Evolutionary conservation across 1,139 yeast genomes (phyloP), one percentile per base, ranked within the genome.

Genomic region (Pichia inconspicua): DNA sequence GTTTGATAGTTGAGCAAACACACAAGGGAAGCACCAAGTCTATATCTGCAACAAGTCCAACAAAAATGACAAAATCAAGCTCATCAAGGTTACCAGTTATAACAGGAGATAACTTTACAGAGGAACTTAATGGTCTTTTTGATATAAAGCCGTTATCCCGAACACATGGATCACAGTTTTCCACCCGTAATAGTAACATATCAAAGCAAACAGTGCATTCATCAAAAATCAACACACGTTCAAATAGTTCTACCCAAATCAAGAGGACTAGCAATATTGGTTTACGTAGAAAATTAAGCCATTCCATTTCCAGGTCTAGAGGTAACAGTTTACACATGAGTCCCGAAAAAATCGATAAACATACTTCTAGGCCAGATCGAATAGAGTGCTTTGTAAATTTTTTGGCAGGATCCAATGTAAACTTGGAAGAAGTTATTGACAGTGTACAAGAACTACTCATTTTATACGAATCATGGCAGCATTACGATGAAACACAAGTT

Each of bases 381-480:
- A 15, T 44, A 10, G 38, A 46, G 50, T 69, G 69, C 52, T 78
- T 87, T 56, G 80, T 84, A 62, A 69, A 73, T 35, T 87, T 84
- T 58, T 65, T 87, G 54, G 89, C 87, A 11, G 77, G 77, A 48
- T 82, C 92, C 15, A 90, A 86, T 55, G 77, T 89, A 12, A 84
- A 88, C 60, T 65, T 88, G 38, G 85, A 80, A 52, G 84, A 84
- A 59, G 80, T 87, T 5, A 80, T 84, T 44, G 94, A 85, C 54
- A 82, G 88, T 8, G 80, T 87, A 43, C 96, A 89, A 61, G 96
- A 88, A 57, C 69, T 88, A 63, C 72, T 89, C 45, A 79, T 84
- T 8, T 67, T 89, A 3, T 89, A 89, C 62, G 90, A 84, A 45
- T 74, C 80, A 12, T 89, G 97, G 97, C 90, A 85, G 56, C 65